Conservation (phyloP, 495 filamentous ascomycete genomes). For the Neurospora sp. region DNA sequence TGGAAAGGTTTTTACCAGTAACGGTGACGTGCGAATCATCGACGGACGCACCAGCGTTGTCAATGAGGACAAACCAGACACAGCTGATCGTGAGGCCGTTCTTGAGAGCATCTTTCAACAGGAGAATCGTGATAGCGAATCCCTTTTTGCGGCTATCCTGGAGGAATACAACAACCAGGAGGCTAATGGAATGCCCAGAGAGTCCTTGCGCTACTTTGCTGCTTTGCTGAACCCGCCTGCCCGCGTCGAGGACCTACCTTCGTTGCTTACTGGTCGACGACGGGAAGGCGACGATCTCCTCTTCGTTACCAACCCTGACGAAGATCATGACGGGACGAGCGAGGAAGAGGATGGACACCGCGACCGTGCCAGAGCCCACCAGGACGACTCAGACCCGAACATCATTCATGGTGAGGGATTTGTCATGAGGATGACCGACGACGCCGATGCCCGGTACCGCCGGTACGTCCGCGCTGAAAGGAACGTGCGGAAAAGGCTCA, state of each 20-base stretch:
- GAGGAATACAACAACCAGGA: constrained; percentile 2
- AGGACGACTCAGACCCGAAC: not conserved
- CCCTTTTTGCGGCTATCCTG: constrained; percentile 20
- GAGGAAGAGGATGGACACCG: not conserved
- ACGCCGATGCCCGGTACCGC: not conserved
- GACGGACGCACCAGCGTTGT: constrained; percentile 36
- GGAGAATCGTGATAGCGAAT: constrained; percentile 17
- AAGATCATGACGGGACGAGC: constrained; percentile 3
- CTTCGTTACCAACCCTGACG: constrained; percentile 15
- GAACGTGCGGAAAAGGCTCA: constrained; percentile 42
- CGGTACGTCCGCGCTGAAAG: constrained; percentile 1
- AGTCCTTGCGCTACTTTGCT: constrained; percentile 24
- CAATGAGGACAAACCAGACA: constrained; percentile 33
- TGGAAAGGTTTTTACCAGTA: constrained; percentile 50
- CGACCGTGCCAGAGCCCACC: not conserved
- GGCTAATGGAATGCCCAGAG: constrained; percentile 2
- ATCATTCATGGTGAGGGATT: not conserved
- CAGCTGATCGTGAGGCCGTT: constrained; percentile 30
- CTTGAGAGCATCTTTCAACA: constrained; percentile 29
- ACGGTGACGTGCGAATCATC: constrained; percentile 51
- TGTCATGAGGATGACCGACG: not conserved
- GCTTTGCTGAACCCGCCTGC: constrained; percentile 33
- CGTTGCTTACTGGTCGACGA: constrained; percentile 26
- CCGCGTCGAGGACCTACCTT: constrained; percentile 25
- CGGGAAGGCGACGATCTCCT: constrained; percentile 21